phyloP scores from a whole-genome alignment of 306 rosid genomes.

The Castanopsis chinensis region DNA sequence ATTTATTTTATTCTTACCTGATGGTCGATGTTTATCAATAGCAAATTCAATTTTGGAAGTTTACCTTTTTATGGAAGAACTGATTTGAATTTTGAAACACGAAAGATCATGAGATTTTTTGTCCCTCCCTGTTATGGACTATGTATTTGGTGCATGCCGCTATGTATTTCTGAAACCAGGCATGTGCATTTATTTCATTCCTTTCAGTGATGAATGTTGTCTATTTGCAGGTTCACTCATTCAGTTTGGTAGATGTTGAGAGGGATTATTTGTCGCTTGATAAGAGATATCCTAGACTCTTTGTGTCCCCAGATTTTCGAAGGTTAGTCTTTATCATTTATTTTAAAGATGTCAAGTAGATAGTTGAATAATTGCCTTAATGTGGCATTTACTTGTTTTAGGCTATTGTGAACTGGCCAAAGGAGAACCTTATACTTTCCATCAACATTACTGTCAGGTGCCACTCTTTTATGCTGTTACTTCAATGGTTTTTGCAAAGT shows the following conservation, averaged over 20 bases:
- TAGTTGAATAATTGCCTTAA: slow-evolving; percentile 14
- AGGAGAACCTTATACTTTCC: slow-evolving; percentile 68
- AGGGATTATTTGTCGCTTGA: slow-evolving; percentile 79
- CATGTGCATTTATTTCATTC: slow-evolving; percentile 8
- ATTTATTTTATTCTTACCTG: background rate
- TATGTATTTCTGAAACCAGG: background rate
- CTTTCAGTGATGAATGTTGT: slow-evolving; percentile 8
- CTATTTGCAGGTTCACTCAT: slow-evolving; percentile 67
- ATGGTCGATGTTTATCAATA: slow-evolving; percentile 18
- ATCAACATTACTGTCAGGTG: slow-evolving; percentile 87
- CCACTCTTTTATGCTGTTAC: slow-evolving; percentile 10
- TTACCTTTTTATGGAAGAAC: slow-evolving; percentile 2
- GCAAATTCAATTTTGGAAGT: slow-evolving; percentile 15
- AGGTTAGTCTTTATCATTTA: slow-evolving; percentile 42
- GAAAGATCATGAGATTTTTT: background rate
- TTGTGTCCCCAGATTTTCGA: slow-evolving; percentile 78
- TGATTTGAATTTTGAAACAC: slow-evolving; percentile 19
- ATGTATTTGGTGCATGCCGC: slow-evolving; percentile 3
- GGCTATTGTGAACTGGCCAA: slow-evolving; percentile 92
- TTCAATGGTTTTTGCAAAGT: slow-evolving; percentile 7
- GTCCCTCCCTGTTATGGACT: background rate
- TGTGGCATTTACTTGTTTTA: slow-evolving; percentile 27
- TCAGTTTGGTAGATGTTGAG: slow-evolving; percentile 63
- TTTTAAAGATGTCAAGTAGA: slow-evolving; percentile 10
- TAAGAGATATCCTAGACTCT: slow-evolving; percentile 86